Conservation (phyloP, 1,139 yeast species). For the Nakaseomyces uthaithaninus region DNA sequence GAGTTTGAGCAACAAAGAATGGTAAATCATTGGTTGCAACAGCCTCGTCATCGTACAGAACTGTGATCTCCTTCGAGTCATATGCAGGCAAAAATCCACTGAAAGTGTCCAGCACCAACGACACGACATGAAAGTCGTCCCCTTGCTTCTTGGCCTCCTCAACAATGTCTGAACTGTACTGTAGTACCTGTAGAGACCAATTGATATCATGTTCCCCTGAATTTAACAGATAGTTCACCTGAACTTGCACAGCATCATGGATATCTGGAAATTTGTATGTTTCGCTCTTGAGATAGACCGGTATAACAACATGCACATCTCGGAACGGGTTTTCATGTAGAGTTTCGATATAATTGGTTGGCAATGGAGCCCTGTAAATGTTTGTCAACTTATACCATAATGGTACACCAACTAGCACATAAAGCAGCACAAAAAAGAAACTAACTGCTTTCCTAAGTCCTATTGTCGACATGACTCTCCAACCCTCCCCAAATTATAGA, state of each 20-base stretch:
- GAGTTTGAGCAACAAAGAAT: conserved; percentile 48
- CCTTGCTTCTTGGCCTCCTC: conserved; percentile 9
- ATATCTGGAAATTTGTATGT: conserved; percentile 38
- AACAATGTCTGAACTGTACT: conserved; percentile 16
- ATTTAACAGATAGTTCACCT: conserved; percentile 24
- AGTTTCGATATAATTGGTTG: conserved; percentile 44
- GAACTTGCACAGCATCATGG: conserved; percentile 39
- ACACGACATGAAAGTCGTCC: conserved; percentile 24
- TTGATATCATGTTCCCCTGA: conserved; percentile 19
- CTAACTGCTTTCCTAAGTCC: conserved; percentile 21
- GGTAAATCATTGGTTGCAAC: conserved; percentile 56
- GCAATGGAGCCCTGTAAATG: conserved; percentile 68
- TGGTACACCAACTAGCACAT: conserved; percentile 60
- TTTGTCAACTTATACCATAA: conserved; percentile 64
- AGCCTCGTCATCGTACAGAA: conserved; percentile 41
- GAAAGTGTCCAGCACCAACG: conserved; percentile 23
- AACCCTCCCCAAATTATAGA: no score
- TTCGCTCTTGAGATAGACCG: conserved; percentile 43
- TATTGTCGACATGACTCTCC: conserved; percentile 10
- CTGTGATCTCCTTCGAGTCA: conserved; percentile 37
- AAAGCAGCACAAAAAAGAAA: conserved; percentile 32
- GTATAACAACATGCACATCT: conserved; percentile 33
- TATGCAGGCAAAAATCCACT: conserved; percentile 25
- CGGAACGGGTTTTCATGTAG: conserved; percentile 32
- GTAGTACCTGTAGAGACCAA: conserved; percentile 30